phyloP scores from a whole-genome alignment of 495 filamentous ascomycete genomes.

The Penicillium soppii region DNA sequence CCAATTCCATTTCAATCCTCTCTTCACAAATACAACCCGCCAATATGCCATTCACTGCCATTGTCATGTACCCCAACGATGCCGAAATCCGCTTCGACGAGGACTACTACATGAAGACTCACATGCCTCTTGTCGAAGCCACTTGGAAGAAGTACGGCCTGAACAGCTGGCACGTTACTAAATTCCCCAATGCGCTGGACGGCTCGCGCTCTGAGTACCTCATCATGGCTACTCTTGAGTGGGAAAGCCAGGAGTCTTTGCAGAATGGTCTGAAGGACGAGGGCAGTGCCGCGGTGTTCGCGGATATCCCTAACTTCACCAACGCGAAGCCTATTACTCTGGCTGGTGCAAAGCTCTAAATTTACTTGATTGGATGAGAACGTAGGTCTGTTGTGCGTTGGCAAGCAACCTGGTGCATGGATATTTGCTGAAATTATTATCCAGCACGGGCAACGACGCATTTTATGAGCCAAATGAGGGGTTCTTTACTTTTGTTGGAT shows the following conservation, averaged over 20 bases:
- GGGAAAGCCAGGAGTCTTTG: conserved; percentile 21
- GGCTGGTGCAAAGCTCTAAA: conserved; percentile 11
- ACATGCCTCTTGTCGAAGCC: conserved; percentile 26
- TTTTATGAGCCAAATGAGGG: too few species aligned
- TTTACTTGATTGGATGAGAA: too few species aligned
- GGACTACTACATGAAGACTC: conserved; percentile 26
- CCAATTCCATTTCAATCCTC: not conserved
- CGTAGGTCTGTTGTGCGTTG: too few species aligned
- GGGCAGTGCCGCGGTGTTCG: conserved; percentile 14
- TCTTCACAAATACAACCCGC: too few species aligned
- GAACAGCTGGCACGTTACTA: conserved; percentile 19
- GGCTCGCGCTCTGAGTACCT: conserved; percentile 18
- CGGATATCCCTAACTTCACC: conserved; percentile 31
- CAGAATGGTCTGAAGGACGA: conserved; percentile 12
- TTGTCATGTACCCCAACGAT: conserved; percentile 27
- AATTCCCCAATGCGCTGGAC: conserved; percentile 16
- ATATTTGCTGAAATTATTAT: not conserved
- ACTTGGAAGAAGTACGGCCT: conserved; percentile 21
- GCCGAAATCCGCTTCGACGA: conserved; percentile 21
- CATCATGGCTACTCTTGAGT: conserved; percentile 20
- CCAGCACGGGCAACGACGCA: too few species aligned
- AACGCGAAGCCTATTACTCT: conserved; percentile 26
- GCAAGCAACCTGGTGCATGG: too few species aligned
- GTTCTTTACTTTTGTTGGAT: too few species aligned
- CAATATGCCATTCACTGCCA: conserved; percentile 20